Conservation (phyloP, 805 yeast genomes). For the Sungouiella thailandica region DNA sequence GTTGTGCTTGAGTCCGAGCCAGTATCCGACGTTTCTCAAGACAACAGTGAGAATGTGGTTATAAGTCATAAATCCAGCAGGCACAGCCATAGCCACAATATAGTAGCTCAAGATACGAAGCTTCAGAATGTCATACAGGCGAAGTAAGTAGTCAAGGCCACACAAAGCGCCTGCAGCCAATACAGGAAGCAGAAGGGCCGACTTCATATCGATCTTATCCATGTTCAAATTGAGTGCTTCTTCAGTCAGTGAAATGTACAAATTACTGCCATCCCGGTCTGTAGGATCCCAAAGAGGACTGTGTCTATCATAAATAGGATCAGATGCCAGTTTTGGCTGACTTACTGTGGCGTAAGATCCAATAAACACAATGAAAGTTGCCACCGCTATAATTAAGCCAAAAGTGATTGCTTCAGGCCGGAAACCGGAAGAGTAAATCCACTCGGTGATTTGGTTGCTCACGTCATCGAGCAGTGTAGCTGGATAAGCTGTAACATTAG, state of each 20-base stretch:
- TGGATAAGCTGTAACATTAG: too few relatives aligned
- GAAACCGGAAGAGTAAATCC: too few relatives aligned
- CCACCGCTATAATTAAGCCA: conserved; percentile 13
- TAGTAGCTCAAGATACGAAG: conserved; percentile 32
- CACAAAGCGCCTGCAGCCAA: conserved; percentile 35
- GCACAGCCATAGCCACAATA: conserved; percentile 27
- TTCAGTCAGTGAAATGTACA: conserved; percentile 8
- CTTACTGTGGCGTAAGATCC: conserved; percentile 19
- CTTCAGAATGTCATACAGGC: conserved; percentile 23
- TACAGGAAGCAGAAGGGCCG: conserved; percentile 42
- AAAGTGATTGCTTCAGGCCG: not conserved
- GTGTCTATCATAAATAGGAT: conserved; percentile 15
- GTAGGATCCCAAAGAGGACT: conserved; percentile 17
- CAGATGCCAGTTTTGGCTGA: conserved; percentile 21
- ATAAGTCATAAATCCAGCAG: conserved; percentile 27
- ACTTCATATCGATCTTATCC: conserved; percentile 10
- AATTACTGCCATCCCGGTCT: conserved; percentile 18
- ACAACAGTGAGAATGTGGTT: conserved; percentile 19
- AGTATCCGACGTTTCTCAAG: conserved; percentile 23
- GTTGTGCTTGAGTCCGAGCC: conserved; percentile 14
- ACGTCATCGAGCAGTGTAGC: too few relatives aligned
- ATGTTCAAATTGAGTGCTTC: conserved; percentile 5
- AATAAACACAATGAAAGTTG: conserved; percentile 19
- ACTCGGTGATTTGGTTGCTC: too few relatives aligned
- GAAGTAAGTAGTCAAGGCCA: conserved; percentile 33